Evolutionary conservation across 768 basidiomycete genomes (phyloP), one percentile per base, ranked within the genome.

Genomic region (Suillus clintonianus): DNA sequence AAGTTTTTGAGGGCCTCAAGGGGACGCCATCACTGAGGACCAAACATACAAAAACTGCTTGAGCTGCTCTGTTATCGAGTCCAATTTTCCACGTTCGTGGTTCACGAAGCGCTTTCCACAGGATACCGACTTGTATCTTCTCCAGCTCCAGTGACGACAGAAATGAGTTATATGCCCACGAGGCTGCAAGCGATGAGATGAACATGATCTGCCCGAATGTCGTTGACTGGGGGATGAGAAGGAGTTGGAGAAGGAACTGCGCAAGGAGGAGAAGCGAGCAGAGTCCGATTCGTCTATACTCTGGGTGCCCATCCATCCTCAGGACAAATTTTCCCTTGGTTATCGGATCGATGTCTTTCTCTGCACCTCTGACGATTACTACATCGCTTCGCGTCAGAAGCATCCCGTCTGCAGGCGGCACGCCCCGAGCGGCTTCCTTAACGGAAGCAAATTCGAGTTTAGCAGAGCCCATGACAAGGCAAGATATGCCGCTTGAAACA

Each of bases 201-300:
- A 78, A 79, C 74, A 78, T 63, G 61, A 76, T 65, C 61, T 78
- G 77, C 13, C 78, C 77, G 10, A 78, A 77, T 34, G 77, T 69
- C 7, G 62, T 41, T 19, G 67, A 72, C 54, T 78, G 77, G 2
- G 77, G 77, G 15, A 78, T 76, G 43, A 78, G 70, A 55, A 78
- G 68, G 4, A 78, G 67, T 63, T 79, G 77, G 17, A 70, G 57
- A 19, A 78, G 22, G 66, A 77, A 77, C 24, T 79, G 78, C 36
- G 66, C 15, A 30, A 74, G 67, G 48, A 78, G 76, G 7, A 77
- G 70, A 15, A 78, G 50, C 10, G 78, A 75, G 32, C 68, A 74
- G 37, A 67, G 27, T 37, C 78, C 76, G 50, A 77, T 62, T 34
- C 5, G 15, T 19, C 67, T 27, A 61, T 69, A 72, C 15, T 50